These are phyloP conservation scores for Xylariaceae sp. DNA, from an alignment of 2,329 filamentous ascomycete genomes.

Conservation along the genomic window DNA sequence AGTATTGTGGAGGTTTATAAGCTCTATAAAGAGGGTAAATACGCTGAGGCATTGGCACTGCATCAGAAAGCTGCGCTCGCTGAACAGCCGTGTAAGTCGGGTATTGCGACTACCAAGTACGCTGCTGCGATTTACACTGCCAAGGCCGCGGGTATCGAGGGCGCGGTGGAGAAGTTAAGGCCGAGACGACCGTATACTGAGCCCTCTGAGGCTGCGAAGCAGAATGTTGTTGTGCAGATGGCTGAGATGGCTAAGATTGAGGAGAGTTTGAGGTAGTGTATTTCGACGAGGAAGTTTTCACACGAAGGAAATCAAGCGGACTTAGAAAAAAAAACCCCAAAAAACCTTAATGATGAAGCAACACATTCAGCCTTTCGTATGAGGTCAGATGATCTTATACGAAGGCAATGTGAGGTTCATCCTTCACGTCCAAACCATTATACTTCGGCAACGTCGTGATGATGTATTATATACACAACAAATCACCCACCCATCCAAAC, in stretches of 20 bases:
- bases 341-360: background rate
- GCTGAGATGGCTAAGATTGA: constrained; percentile 32
- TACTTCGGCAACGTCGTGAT: background rate
- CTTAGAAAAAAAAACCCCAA: background rate
- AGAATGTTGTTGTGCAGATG: constrained; percentile 37
- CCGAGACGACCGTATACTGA: constrained; percentile 58
- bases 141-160: constrained; percentile 52
- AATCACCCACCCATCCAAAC: background rate
- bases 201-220: constrained; percentile 40
- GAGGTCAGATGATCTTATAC: background rate
- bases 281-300: background rate
- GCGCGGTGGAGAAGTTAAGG: constrained; percentile 51
- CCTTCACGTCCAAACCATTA: background rate
- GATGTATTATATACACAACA: constrained; percentile 1
- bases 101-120: constrained; percentile 64
- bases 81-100: constrained; percentile 59
- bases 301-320: background rate
- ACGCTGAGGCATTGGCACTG: constrained; percentile 52
- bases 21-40: constrained; percentile 53
- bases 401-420: background rate
- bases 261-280: constrained; percentile 19
- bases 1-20: constrained; percentile 53
- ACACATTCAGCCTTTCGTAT: background rate
- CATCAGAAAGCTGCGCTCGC: constrained; percentile 59
- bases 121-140: constrained; percentile 58